A percentile compares a stretch with the other conserved stretches of the same genome.
Conservation (phyloP, 495 filamentous ascomycete genomes). For the Tetracladium setigerum region DNA sequence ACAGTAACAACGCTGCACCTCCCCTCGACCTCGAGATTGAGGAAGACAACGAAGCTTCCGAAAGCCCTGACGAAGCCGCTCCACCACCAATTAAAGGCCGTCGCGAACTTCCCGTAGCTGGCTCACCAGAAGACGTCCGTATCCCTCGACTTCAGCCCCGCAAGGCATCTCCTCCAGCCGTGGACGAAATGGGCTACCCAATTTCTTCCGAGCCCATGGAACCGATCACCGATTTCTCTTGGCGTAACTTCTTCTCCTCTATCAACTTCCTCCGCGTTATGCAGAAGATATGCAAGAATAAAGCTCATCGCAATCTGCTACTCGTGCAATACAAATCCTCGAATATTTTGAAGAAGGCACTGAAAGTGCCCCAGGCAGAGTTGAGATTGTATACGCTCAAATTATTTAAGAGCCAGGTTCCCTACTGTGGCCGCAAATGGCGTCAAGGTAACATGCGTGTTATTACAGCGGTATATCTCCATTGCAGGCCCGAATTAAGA, state of each 20-base stretch:
- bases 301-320: slow-evolving; percentile 86
- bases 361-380: slow-evolving; percentile 83
- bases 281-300: slow-evolving; percentile 93
- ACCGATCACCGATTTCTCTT: slow-evolving; percentile 84
- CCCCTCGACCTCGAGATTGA: not conserved
- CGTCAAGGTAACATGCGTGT: slow-evolving; percentile 97
- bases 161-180: slow-evolving; percentile 55
- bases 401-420: slow-evolving; percentile 95
- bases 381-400: slow-evolving; percentile 93
- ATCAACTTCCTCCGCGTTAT: slow-evolving; percentile 93
- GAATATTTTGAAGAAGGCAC: slow-evolving; percentile 76
- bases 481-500: slow-evolving; percentile 83
- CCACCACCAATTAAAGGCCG: slow-evolving; percentile 68
- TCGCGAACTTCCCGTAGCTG: slow-evolving; percentile 16
- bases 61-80: slow-evolving; percentile 60
- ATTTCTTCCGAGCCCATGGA: slow-evolving; percentile 54
- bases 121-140: slow-evolving; percentile 22
- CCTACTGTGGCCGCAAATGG: slow-evolving; percentile 97
- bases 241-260: slow-evolving; percentile 85
- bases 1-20: slow-evolving; percentile 10
- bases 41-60: not conserved
- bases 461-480: slow-evolving; percentile 91
- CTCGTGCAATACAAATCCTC: slow-evolving; percentile 92
- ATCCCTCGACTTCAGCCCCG: slow-evolving; percentile 17
- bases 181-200: slow-evolving; percentile 83